These are phyloP conservation scores for Penicillium arizonense DNA, from an alignment of 495 filamentous ascomycete genomes.

Conservation along the genomic window DNA sequence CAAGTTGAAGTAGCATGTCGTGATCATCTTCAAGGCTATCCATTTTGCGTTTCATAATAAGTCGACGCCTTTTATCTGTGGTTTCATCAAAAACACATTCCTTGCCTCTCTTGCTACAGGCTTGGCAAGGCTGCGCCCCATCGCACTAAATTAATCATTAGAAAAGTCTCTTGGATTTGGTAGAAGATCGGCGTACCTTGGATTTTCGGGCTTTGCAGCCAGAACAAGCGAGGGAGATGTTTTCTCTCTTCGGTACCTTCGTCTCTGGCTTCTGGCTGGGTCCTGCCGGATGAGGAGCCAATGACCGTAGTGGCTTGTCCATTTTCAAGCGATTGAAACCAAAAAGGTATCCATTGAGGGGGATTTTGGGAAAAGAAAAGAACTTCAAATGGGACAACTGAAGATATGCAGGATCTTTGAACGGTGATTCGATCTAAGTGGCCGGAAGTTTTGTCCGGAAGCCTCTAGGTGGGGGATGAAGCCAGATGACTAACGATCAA, in stretches of 20 bases:
- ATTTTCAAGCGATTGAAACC: too few relatives aligned
- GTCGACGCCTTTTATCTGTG: constrained; percentile 34
- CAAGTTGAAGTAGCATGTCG: constrained; percentile 24
- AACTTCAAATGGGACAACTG: too few relatives aligned
- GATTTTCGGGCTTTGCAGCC: neutral
- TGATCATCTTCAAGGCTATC: constrained; percentile 31
- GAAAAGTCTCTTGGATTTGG: neutral
- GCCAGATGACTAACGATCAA: too few relatives aligned
- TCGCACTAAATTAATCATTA: constrained; percentile 23
- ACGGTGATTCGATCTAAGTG: too few relatives aligned
- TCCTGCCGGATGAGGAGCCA: too few relatives aligned
- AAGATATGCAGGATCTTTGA: too few relatives aligned
- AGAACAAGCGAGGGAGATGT: neutral
- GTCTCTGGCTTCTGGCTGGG: neutral
- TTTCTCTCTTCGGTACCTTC: neutral
- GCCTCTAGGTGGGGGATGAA: too few relatives aligned
- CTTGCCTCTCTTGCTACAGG: constrained; percentile 28
- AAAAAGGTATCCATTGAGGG: too few relatives aligned
- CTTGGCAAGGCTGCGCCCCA: constrained; percentile 29
- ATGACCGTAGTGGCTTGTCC: too few relatives aligned
- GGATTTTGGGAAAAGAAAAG: too few relatives aligned
- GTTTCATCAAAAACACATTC: constrained; percentile 32
- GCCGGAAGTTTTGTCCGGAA: too few relatives aligned
- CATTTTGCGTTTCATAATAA: constrained; percentile 35
- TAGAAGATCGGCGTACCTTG: neutral